Conservation (phyloP, 2,329 filamentous ascomycete genomes). For the Arthrobotrys entomopaga region DNA sequence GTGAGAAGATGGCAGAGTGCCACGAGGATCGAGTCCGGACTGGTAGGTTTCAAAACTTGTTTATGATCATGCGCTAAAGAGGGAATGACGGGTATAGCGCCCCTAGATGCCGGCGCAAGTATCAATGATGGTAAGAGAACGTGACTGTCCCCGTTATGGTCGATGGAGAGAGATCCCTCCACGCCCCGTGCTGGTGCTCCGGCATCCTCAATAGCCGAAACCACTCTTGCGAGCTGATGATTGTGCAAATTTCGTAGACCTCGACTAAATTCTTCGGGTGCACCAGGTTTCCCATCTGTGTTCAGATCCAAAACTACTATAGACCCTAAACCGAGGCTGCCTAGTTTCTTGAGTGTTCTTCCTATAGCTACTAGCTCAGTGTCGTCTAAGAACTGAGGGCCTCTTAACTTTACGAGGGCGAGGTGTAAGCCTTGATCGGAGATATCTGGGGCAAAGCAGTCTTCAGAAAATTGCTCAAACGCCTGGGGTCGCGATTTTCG, state of each 20-base stretch:
- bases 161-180: slow-evolving; percentile 58
- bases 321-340: slow-evolving; percentile 81
- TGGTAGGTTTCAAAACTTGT: slow-evolving; percentile 64
- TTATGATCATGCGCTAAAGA: slow-evolving; percentile 70
- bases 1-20: slow-evolving; percentile 81
- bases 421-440: slow-evolving; percentile 70
- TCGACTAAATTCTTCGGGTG: slow-evolving; percentile 37
- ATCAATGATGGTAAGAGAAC: slow-evolving; percentile 65
- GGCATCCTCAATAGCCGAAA: slow-evolving; percentile 55
- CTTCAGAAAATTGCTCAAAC: slow-evolving; percentile 59
- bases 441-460: slow-evolving; percentile 51
- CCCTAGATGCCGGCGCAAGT: slow-evolving; percentile 73
- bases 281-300: slow-evolving; percentile 61
- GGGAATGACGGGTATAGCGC: slow-evolving; percentile 76
- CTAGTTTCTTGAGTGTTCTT: slow-evolving; percentile 83
- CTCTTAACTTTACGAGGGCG: slow-evolving; percentile 83
- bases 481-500: slow-evolving; percentile 60
- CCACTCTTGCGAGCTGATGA: slow-evolving; percentile 56
- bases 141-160: slow-evolving; percentile 63
- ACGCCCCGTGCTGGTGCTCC: slow-evolving; percentile 55
- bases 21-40: slow-evolving; percentile 74
- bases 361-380: slow-evolving; percentile 80
- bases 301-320: slow-evolving; percentile 79
- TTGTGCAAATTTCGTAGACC: slow-evolving; percentile 30
- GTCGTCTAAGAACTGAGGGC: slow-evolving; percentile 69